Evolutionary conservation across 495 filamentous ascomycete species (phyloP).

Genomic region (Xeromyces bisporus): DNA sequence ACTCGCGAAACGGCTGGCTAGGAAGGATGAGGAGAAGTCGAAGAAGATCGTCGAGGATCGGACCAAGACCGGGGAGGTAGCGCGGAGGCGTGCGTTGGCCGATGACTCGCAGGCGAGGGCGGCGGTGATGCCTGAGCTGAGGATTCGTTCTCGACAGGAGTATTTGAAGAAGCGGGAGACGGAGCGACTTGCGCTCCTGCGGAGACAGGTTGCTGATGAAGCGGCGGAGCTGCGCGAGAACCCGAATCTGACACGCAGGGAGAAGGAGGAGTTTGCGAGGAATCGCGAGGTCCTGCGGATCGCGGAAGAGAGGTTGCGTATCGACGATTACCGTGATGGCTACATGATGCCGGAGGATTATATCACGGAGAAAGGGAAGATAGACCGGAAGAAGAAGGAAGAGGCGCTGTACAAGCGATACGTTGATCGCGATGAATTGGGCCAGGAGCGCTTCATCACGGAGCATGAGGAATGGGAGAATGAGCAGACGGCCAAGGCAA

Average conservation of each 20-base stretch:
- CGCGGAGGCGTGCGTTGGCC: constrained; percentile 42
- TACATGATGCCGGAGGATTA: constrained; percentile 92
- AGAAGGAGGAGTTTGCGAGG: constrained; percentile 81
- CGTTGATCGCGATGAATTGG: constrained; percentile 73
- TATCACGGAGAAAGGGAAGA: constrained; percentile 81
- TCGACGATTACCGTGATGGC: constrained; percentile 86
- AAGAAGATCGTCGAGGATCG: constrained; percentile 63
- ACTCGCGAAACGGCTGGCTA: constrained; percentile 53
- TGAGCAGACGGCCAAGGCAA: constrained; percentile 79
- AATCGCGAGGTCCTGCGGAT: constrained; percentile 76
- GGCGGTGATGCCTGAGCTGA: constrained; percentile 55
- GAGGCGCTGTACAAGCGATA: constrained; percentile 82
- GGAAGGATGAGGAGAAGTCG: constrained; percentile 49
- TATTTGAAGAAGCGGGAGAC: constrained; percentile 87
- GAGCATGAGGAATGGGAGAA: constrained; percentile 94
- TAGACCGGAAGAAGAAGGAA: constrained; percentile 78
- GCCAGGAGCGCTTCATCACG: constrained; percentile 78
- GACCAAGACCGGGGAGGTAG: constrained; percentile 39
- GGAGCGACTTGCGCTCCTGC: constrained; percentile 65
- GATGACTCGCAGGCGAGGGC: constrained; percentile 45
- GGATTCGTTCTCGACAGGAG: constrained; percentile 72
- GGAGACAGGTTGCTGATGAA: constrained; percentile 87
- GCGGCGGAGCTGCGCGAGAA: constrained; percentile 65
- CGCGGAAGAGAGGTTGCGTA: constrained; percentile 71
- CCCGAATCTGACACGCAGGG: constrained; percentile 51